Evolutionary conservation across 192 early-diverging fungal genomes (phyloP).

Genomic region (Backusella mclennaniae): DNA sequence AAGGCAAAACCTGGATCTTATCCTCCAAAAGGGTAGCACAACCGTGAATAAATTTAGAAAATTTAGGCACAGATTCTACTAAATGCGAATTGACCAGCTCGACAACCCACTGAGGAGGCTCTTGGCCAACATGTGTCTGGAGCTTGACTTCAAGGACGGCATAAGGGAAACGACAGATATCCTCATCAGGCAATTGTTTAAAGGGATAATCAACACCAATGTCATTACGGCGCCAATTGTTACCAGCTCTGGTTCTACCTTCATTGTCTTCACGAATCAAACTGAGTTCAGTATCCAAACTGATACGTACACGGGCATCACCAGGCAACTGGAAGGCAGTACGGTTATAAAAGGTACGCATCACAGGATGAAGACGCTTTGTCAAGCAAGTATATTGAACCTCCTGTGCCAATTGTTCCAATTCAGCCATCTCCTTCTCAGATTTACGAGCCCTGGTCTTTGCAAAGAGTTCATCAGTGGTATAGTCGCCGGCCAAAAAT

Average conservation of each 20-base stretch:
- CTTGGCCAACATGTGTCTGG: slow-evolving; percentile 88
- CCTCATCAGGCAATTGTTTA: slow-evolving; percentile 78
- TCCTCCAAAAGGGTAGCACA: slow-evolving; percentile 82
- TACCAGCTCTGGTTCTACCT: slow-evolving; percentile 66
- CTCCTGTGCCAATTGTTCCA: slow-evolving; percentile 71
- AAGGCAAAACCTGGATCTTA: slow-evolving; percentile 82
- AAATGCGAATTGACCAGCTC: slow-evolving; percentile 89
- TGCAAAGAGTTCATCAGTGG: slow-evolving; percentile 73
- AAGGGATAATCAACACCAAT: slow-evolving; percentile 92
- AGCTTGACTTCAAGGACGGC: slow-evolving; percentile 98
- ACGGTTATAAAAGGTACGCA: slow-evolving; percentile 97
- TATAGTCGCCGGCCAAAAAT: slow-evolving; percentile 79
- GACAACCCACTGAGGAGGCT: slow-evolving; percentile 91
- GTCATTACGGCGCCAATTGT: slow-evolving; percentile 96
- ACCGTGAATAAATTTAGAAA: slow-evolving; percentile 98
- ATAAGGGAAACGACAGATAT: slow-evolving; percentile 92
- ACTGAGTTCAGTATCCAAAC: slow-evolving; percentile 95
- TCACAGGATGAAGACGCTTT: slow-evolving; percentile 77
- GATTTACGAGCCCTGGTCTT: slow-evolving; percentile 80
- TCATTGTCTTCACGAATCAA: slow-evolving; percentile 96
- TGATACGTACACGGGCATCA: slow-evolving; percentile 96
- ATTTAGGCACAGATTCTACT: slow-evolving; percentile 94
- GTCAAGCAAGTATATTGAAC: slow-evolving; percentile 69
- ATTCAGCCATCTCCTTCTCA: slow-evolving; percentile 81
- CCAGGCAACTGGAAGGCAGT: slow-evolving; percentile 99